Percentiles rank a stretch among this genome's conserved stretches.
Conservation (phyloP, 2,329 filamentous ascomycete species). For the Beauveria australis region DNA sequence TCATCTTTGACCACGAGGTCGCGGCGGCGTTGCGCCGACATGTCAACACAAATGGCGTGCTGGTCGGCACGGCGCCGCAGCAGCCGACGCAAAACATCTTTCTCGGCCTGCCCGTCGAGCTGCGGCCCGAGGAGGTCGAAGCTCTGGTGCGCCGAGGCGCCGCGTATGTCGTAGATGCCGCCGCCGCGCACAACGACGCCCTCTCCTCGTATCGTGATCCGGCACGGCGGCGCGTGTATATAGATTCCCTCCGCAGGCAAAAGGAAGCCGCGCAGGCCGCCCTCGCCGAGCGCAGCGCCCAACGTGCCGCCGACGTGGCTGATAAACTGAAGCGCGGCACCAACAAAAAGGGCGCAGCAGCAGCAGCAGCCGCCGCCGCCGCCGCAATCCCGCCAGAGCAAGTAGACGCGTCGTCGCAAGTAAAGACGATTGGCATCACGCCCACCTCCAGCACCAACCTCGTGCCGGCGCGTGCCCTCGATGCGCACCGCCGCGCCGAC, state of each 20-base stretch:
- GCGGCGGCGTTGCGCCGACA: slow-evolving; percentile 69
- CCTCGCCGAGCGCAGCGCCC: slow-evolving; percentile 31
- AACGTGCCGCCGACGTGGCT: slow-evolving; percentile 24
- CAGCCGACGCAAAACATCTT: slow-evolving; percentile 94
- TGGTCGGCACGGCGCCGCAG: slow-evolving; percentile 83
- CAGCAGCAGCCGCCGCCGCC: background rate
- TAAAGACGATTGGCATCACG: slow-evolving; percentile 22
- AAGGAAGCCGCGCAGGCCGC: slow-evolving; percentile 34
- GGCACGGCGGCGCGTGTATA: slow-evolving; percentile 53
- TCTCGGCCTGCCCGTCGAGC: slow-evolving; percentile 75
- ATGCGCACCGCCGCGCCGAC: slow-evolving; percentile 11
- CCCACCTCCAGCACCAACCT: slow-evolving; percentile 28
- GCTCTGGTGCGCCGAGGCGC: slow-evolving; percentile 69
- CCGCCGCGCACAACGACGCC: slow-evolving; percentile 56
- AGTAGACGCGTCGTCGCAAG: background rate
- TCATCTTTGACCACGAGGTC: slow-evolving; percentile 80
- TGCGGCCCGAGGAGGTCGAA: slow-evolving; percentile 84
- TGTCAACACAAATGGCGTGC: slow-evolving; percentile 77
- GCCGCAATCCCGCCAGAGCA: background rate
- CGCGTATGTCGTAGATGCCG: slow-evolving; percentile 76
- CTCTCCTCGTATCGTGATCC: slow-evolving; percentile 48
- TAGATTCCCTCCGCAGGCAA: slow-evolving; percentile 45
- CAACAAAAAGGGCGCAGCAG: slow-evolving; percentile 13
- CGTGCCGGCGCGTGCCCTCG: slow-evolving; percentile 15
- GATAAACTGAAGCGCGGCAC: slow-evolving; percentile 17